These are phyloP conservation scores for Asterophora parasitica DNA, from an alignment of 768 basidiomycete genomes.

Conservation along the genomic window DNA sequence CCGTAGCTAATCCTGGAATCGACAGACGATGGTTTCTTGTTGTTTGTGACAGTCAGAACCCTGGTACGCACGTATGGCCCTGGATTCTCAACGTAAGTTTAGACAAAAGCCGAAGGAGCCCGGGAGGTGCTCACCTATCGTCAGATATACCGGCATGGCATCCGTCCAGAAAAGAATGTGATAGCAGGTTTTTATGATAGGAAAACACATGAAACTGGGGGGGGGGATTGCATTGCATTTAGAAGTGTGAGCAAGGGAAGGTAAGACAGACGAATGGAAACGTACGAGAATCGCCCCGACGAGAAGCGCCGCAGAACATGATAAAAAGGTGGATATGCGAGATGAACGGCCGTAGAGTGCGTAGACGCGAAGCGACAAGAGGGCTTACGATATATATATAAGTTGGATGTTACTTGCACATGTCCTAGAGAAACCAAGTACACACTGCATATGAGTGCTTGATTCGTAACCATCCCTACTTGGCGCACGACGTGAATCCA, in stretches of 20 bases:
- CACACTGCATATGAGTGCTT: conserved; percentile 4
- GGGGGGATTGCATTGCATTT: background rate
- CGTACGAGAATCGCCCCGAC: background rate
- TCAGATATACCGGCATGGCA: background rate
- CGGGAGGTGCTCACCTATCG: background rate
- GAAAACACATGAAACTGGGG: background rate
- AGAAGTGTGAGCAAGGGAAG: background rate
- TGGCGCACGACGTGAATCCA: background rate
- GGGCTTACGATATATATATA: too few relatives aligned
- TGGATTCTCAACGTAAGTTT: background rate
- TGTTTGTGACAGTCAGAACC: background rate
- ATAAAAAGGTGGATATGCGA: conserved; percentile 2
- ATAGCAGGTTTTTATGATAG: background rate
- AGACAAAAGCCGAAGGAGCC: background rate
- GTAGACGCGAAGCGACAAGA: conserved; percentile 5
- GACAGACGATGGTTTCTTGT: too few relatives aligned
- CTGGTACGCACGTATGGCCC: background rate
- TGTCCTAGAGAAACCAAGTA: too few relatives aligned
- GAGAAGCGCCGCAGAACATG: background rate
- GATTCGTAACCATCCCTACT: background rate
- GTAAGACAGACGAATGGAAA: background rate
- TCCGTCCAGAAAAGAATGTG: background rate
- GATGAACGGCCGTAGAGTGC: conserved; percentile 1
- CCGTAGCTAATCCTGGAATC: conserved; percentile 1
- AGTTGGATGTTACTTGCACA: too few relatives aligned